A percentile compares a stretch with the other conserved stretches of the same genome.
phyloP scores from a whole-genome alignment of 345 rosid genomes.

The Euphorbia pulcherrima region DNA sequence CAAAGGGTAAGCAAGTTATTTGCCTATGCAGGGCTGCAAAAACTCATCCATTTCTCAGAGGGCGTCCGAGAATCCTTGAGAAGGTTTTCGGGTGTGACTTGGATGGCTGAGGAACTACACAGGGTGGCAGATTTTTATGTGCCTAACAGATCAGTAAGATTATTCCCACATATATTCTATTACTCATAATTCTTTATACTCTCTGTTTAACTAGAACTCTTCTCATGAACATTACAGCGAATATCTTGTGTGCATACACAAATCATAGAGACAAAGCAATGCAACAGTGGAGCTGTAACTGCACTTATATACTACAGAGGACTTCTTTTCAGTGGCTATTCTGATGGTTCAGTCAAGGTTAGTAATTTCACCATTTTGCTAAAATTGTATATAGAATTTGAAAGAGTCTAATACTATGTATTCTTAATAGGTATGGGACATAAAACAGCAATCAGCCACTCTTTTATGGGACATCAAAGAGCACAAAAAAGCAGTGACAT shows the following conservation, averaged over 20 bases:
- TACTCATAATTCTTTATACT: not conserved
- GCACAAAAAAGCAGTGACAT: constrained; percentile 70
- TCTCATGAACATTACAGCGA: constrained; percentile 50
- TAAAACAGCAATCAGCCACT: constrained; percentile 50
- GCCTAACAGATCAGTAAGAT: constrained; percentile 65
- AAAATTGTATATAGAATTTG: not conserved
- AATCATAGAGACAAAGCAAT: constrained; percentile 61
- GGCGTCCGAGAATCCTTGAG: constrained; percentile 81
- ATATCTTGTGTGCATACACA: constrained; percentile 92
- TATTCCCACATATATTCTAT: not conserved
- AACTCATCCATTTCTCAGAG: constrained; percentile 68
- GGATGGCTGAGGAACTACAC: constrained; percentile 97
- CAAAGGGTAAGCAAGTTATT: not conserved
- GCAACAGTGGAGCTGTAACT: constrained; percentile 67
- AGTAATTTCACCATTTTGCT: not conserved
- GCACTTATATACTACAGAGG: constrained; percentile 87
- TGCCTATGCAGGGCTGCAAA: constrained; percentile 62
- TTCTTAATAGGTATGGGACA: constrained; percentile 60
- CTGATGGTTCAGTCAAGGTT: constrained; percentile 86
- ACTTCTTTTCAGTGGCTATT: constrained; percentile 72
- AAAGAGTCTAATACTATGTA: not conserved
- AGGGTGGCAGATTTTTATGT: constrained; percentile 72
- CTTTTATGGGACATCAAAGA: constrained; percentile 65
- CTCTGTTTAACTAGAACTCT: not conserved
- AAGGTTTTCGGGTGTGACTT: constrained; percentile 73